These are phyloP conservation scores for Didymella sp. DNA, from an alignment of 2,329 filamentous ascomycete species.

Conservation along the genomic window DNA sequence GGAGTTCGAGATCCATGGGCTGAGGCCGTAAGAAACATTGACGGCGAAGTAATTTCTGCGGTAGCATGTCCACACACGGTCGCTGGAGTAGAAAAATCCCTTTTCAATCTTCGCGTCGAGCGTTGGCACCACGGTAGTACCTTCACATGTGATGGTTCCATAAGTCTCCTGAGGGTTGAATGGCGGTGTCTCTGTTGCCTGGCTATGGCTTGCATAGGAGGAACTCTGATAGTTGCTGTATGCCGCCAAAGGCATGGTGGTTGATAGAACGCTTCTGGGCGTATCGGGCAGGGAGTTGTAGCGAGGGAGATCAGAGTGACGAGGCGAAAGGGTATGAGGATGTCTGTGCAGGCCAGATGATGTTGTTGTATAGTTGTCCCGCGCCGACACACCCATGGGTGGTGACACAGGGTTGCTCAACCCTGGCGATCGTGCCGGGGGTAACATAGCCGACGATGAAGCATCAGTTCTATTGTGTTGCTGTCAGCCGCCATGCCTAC, in stretches of 20 bases:
- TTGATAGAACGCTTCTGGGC: slow-evolving; percentile 45
- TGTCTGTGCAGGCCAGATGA: slow-evolving; percentile 48
- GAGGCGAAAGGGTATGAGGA: slow-evolving; percentile 45
- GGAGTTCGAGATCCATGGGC: slow-evolving; percentile 64
- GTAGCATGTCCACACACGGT: slow-evolving; percentile 91
- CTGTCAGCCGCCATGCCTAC: slow-evolving; percentile 51
- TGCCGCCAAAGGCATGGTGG: slow-evolving; percentile 39
- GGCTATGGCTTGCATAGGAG: slow-evolving; percentile 29
- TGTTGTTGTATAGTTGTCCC: slow-evolving; percentile 55
- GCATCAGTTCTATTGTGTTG: slow-evolving; percentile 52
- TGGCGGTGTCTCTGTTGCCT: slow-evolving; percentile 50
- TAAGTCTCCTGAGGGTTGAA: slow-evolving; percentile 59
- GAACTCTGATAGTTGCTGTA: slow-evolving; percentile 31
- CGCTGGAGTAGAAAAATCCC: slow-evolving; percentile 78
- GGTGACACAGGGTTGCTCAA: slow-evolving; percentile 53
- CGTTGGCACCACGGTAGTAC: slow-evolving; percentile 68
- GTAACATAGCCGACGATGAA: slow-evolving; percentile 57
- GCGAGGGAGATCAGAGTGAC: slow-evolving; percentile 42
- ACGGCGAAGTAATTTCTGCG: slow-evolving; percentile 91
- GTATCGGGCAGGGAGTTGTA: slow-evolving; percentile 48
- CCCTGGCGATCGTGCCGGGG: slow-evolving; percentile 52
- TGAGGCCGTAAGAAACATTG: slow-evolving; percentile 76
- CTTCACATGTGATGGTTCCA: slow-evolving; percentile 69
- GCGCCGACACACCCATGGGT: slow-evolving; percentile 48
- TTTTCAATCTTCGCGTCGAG: slow-evolving; percentile 86